Percentiles rank a stretch among this genome's conserved stretches.
These are phyloP conservation scores for Helicocarpus griseus DNA, from an alignment of 2,329 filamentous ascomycete genomes.

Conservation along the genomic window DNA sequence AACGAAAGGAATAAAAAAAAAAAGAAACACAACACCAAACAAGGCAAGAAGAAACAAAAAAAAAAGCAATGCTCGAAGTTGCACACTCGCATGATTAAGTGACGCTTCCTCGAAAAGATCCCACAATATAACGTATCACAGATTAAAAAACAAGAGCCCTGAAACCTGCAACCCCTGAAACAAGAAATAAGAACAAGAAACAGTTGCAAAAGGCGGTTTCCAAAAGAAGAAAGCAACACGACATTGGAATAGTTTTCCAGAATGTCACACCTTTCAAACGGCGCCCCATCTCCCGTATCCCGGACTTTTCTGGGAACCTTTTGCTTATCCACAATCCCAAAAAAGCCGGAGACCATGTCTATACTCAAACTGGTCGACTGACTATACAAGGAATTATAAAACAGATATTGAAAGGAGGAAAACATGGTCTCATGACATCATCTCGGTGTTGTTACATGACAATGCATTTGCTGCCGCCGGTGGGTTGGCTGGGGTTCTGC, in stretches of 20 bases:
- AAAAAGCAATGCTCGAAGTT: neutral
- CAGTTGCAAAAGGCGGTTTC: neutral
- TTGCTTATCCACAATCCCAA: no score
- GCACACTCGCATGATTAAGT: neutral
- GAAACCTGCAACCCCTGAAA: no score
- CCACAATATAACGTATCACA: neutral
- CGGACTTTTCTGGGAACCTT: no score
- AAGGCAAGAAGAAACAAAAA: neutral
- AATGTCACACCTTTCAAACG: neutral
- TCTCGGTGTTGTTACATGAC: conserved; percentile 56
- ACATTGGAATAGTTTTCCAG: neutral
- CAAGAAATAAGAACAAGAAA: neutral
- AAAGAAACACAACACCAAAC: neutral
- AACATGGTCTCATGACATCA: neutral
- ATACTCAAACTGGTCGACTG: neutral
- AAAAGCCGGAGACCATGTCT: no score
- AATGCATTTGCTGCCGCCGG: conserved; percentile 68
- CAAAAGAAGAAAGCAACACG: no score
- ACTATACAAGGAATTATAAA: neutral
- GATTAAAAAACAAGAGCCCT: neutral
- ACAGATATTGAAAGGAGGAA: no score
- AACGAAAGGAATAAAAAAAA: no score
- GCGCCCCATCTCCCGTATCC: no score
- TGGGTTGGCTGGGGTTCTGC: conserved; percentile 77
- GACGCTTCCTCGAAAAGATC: neutral